Percentiles rank a stretch among this genome's conserved stretches.
These are phyloP conservation scores for Monosporascus sp. DNA, from an alignment of 2,329 filamentous ascomycete species.

Conservation along the genomic window DNA sequence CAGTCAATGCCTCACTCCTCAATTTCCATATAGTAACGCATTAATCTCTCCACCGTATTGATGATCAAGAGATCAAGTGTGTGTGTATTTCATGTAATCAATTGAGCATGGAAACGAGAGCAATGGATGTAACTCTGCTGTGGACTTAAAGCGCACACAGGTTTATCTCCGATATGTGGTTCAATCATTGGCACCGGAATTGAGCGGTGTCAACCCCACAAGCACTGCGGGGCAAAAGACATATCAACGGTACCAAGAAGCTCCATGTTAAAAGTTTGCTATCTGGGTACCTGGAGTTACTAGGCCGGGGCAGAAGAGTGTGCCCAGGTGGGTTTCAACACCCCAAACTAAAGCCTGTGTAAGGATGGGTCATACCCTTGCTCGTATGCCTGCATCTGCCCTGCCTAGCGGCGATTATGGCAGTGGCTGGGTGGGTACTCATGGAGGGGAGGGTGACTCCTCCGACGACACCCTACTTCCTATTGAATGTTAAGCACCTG, in stretches of 20 bases:
- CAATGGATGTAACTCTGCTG: neutral
- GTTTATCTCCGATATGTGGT: neutral
- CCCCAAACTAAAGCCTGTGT: neutral
- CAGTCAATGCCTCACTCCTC: too few relatives aligned
- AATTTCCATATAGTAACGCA: too few relatives aligned
- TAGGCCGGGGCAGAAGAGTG: neutral
- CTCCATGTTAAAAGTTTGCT: neutral
- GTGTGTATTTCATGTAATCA: too few relatives aligned
- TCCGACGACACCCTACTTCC: neutral
- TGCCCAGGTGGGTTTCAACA: neutral
- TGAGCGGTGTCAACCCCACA: neutral
- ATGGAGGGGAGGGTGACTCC: neutral
- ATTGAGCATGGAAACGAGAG: too few relatives aligned
- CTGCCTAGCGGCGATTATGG: neutral
- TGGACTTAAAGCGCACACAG: neutral
- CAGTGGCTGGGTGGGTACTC: neutral
- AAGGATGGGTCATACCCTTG: neutral
- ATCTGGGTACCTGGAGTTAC: too few relatives aligned
- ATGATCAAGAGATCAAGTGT: too few relatives aligned
- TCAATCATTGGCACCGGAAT: neutral
- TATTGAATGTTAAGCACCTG: neutral
- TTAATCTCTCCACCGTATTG: too few relatives aligned
- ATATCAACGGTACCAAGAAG: neutral
- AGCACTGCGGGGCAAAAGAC: neutral
- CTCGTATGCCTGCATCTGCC: neutral